Evolutionary conservation across 495 filamentous ascomycete species (phyloP), one percentile per base, ranked within the genome.

Genomic region (Talaromyces ruber): DNA sequence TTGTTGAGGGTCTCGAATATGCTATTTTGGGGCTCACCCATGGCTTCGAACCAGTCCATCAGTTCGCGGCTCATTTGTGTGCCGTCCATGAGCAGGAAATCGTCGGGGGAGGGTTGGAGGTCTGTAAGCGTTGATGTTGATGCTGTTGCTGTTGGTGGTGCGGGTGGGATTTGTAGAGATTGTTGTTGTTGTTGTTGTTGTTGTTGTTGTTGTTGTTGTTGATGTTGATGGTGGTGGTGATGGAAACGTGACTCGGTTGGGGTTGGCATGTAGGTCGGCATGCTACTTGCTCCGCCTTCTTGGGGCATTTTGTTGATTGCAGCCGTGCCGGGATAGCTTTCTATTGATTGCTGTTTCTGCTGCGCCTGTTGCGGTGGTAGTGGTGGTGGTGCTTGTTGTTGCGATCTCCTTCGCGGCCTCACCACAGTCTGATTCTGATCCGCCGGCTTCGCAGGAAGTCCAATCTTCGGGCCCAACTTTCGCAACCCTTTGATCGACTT

Each of bases 401-500:
- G 43, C 1, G 43, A 47, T 47, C 21, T 18, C 43, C 18, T n/a
- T 9, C 16, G 43, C 43, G 43, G 43, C 43, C 18, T 6, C 18
- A 47, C 43, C 8, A 47, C 43, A 39, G 34, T 39, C 34, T 39
- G 12, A 39, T 39, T 39, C 34, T 39, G 34, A 5, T 47, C 43
- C n/a, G n/a, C 3, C 43, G 43, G 18, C 18, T 47, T 47, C 18
- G 16, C n/a, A 47, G 43, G n/a, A 47, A 47, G 43, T 9, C 43
- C 43, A 21, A 47, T 47, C 43, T 47, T 47, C 6, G 43, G 43
- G 1, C 43, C 43, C 43, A 47, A 47, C 77, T 86, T 65, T 81
- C 87, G 21, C 71, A 90, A 29, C 90, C 43, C 76, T 24, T 75
- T 72, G 54, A 86, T 80, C 0, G 80, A 86, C 63, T 81, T 83